These are phyloP conservation scores for Suhomyces kunorum DNA, from an alignment of 1,139 yeast genomes.

Conservation along the genomic window DNA sequence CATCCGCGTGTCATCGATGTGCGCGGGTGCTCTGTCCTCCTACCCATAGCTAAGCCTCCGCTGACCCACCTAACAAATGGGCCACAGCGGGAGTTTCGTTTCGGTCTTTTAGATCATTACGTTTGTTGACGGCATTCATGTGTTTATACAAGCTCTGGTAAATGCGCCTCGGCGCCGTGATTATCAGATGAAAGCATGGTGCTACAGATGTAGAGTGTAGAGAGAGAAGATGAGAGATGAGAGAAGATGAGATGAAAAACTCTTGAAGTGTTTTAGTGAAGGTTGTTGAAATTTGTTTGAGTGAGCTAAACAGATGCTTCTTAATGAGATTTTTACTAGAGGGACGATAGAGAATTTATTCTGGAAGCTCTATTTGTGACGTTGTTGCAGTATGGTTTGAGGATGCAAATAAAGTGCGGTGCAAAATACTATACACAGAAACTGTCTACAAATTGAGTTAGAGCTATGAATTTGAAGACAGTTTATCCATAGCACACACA, in stretches of 20 bases:
- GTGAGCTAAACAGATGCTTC: no score
- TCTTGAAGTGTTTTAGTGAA: no score
- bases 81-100: constrained; percentile 27
- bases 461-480: no score
- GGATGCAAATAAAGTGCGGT: no score
- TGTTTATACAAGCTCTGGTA: constrained; percentile 21
- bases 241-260: not conserved
- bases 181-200: constrained; percentile 31
- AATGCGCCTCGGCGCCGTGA: constrained; percentile 15
- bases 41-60: constrained; percentile 25
- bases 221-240: not conserved
- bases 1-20: constrained; percentile 19
- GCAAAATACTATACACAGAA: no score
- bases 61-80: constrained; percentile 25
- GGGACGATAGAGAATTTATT: no score
- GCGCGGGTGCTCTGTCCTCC: constrained; percentile 15
- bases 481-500: no score
- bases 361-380: no score
- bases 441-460: no score
- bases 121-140: constrained; percentile 28
- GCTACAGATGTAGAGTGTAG: constrained; percentile 24
- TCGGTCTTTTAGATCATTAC: constrained; percentile 35
- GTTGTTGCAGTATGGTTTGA: no score
- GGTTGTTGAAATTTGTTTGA: no score
- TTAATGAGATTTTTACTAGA: no score